A percentile compares a stretch with the other conserved stretches of the same genome.
These are phyloP conservation scores for Fusarium temperatum DNA, from an alignment of 2,329 filamentous ascomycete genomes.

Conservation along the genomic window DNA sequence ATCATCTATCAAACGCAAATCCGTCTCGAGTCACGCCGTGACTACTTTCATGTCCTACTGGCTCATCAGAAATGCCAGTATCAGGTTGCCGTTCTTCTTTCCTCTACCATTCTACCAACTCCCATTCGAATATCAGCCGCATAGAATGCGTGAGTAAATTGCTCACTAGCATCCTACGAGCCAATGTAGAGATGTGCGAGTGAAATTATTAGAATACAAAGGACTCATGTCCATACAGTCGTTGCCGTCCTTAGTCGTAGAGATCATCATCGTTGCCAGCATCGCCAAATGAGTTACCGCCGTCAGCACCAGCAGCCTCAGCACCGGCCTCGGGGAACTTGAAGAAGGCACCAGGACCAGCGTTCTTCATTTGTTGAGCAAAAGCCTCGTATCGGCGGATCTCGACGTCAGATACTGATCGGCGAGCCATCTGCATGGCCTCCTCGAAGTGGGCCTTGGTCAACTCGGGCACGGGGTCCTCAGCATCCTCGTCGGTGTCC, in stretches of 20 bases:
- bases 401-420: constrained; percentile 95
- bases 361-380: constrained; percentile 98
- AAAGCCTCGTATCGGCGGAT: constrained; percentile 99
- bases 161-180: constrained; percentile 24
- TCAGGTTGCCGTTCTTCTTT: constrained; percentile 30
- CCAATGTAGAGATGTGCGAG: constrained; percentile 49
- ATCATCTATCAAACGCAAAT: constrained; percentile 44
- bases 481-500: constrained; percentile 72
- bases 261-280: constrained; percentile 95
- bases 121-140: constrained; percentile 44
- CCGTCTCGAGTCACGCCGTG: constrained; percentile 26
- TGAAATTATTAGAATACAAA: constrained; percentile 60
- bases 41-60: constrained; percentile 15
- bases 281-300: constrained; percentile 77
- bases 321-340: constrained; percentile 84
- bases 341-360: constrained; percentile 95
- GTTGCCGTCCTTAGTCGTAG: constrained; percentile 76
- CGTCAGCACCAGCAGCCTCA: constrained; percentile 68
- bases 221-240: constrained; percentile 38
- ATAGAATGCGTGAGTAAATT: constrained; percentile 40
- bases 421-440: constrained; percentile 93
- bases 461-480: constrained; percentile 95
- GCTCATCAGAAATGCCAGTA: constrained; percentile 17
- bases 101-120: constrained; percentile 50
- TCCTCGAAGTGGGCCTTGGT: constrained; percentile 98